These are phyloP conservation scores for Coriolopsis trogii DNA, from an alignment of 1,284 basidiomycete species.

Conservation along the genomic window DNA sequence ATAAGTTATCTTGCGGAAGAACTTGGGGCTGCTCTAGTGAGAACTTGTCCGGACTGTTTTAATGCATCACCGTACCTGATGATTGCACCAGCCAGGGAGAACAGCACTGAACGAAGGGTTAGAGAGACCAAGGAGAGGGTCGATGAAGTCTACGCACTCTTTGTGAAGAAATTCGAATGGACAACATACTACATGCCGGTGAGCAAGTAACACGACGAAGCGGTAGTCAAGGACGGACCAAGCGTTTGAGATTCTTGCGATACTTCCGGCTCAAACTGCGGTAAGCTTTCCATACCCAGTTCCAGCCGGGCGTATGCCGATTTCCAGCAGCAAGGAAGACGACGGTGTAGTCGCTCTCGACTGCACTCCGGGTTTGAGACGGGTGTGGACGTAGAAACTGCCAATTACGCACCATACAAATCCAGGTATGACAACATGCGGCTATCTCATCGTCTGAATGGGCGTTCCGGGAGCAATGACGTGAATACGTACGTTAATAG, in stretches of 20 bases:
- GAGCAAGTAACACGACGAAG: background rate
- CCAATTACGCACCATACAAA: slow-evolving; percentile 64
- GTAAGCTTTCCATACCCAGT: slow-evolving; percentile 90
- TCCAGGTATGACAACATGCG: slow-evolving; percentile 77
- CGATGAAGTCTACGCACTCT: slow-evolving; percentile 52
- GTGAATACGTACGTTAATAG: slow-evolving; percentile 63
- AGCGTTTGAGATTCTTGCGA: slow-evolving; percentile 83
- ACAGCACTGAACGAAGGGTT: slow-evolving; percentile 61
- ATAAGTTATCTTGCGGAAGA: slow-evolving; percentile 80
- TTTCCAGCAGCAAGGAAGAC: slow-evolving; percentile 86
- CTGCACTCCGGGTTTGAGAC: slow-evolving; percentile 40
- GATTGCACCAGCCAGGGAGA: slow-evolving; percentile 82
- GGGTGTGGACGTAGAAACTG: background rate
- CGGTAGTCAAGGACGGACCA: slow-evolving; percentile 48
- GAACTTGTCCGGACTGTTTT: background rate
- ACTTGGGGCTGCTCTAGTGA: slow-evolving; percentile 66
- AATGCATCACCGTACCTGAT: slow-evolving; percentile 57
- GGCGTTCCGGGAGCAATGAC: background rate
- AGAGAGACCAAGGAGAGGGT: background rate
- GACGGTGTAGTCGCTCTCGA: slow-evolving; percentile 86
- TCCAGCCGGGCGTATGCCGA: slow-evolving; percentile 77
- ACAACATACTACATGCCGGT: slow-evolving; percentile 66
- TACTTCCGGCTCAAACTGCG: slow-evolving; percentile 81
- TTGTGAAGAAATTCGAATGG: slow-evolving; percentile 86
- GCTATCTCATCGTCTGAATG: slow-evolving; percentile 46